These are phyloP conservation scores for Fusarium algeriense DNA, from an alignment of 2,329 filamentous ascomycete genomes.

Conservation along the genomic window DNA sequence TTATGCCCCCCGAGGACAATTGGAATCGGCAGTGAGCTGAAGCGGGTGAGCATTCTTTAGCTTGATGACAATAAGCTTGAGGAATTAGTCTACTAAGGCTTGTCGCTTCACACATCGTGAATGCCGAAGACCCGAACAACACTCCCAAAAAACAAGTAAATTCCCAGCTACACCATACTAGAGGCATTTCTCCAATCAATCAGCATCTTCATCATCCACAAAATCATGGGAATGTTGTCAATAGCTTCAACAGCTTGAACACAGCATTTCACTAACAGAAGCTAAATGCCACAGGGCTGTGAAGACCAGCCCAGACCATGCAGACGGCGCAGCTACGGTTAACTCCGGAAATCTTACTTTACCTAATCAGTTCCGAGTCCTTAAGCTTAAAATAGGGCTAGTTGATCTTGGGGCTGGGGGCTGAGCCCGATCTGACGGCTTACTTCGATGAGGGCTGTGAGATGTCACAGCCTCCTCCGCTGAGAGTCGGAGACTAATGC, in stretches of 20 bases:
- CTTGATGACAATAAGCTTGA: background rate
- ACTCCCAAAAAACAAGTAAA: background rate
- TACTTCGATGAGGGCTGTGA: constrained; percentile 21
- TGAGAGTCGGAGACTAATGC: constrained; percentile 9
- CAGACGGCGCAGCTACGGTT: background rate
- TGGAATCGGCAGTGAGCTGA: background rate
- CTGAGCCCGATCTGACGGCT: constrained; percentile 30
- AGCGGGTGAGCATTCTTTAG: background rate
- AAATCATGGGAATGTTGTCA: background rate
- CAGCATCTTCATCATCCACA: background rate
- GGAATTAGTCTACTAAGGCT: background rate
- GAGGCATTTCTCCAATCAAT: background rate
- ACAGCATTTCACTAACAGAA: background rate
- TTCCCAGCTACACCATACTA: background rate
- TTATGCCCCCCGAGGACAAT: background rate
- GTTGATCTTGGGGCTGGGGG: constrained; percentile 19
- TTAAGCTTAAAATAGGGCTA: constrained; percentile 42
- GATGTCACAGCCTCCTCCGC: constrained; percentile 34
- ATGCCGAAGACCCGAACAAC: background rate
- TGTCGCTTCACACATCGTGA: background rate
- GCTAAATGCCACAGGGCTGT: constrained; percentile 12
- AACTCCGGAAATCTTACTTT: background rate
- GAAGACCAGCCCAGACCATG: background rate
- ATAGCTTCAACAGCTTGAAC: background rate
- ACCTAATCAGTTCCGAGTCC: constrained; percentile 4